Base-by-base conservation (phyloP, 1,284 basidiomycete species). In the Trametes sp. region DNA sequence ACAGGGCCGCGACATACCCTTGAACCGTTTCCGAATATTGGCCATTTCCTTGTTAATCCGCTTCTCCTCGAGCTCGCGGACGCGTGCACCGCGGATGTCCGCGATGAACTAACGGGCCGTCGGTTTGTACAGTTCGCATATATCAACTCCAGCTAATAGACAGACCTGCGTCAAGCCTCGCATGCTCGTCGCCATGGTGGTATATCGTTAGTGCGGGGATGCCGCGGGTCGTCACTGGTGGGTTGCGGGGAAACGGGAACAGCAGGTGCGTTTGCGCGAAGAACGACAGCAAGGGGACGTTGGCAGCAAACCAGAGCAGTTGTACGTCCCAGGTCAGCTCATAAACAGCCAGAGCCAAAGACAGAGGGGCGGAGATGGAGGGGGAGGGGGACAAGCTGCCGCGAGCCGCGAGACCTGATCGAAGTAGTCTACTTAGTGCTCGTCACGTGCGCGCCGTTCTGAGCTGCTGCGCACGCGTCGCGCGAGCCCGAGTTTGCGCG, bases 31-130 rank as follows among this genome's bases (percentile, higher is more conserved):
- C 59, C 98, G 86, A 70, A 99, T 99, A 74, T 99, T 98, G 0
- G 98, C 97, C 97, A 99, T 98, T 80, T 99, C 98, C 77, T 98
- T 96, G 81, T 99, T 99, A 72, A 99, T 98, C 60, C 97, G 82
- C 80, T 98, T 98, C 84, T 98, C 97, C 75, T 97, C 96, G 59
- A 95, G 77, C 73, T 96, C 94, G 60, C 93, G 85, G 29, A 95
- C 93, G 66, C 94, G 82, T 38, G 94, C 94, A 66, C 96, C 95
- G 69, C 98, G 90, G 72, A 99, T 92, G 78, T 99, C 97, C 75
- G 96, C 95, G 77, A 99, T 99, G 84, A 98, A 99, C 95, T 97
- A 59, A 23, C 14, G 19, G 16, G 11, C 26, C 21, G 45, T 29
- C 16, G 44, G 59, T 29, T n/a, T 51, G 33, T 24, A 9, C 3